Percentiles rank a stretch among this genome's conserved stretches.
Conservation (phyloP, 371 early-diverging fungal genomes). For the Chytridiales sp. region DNA sequence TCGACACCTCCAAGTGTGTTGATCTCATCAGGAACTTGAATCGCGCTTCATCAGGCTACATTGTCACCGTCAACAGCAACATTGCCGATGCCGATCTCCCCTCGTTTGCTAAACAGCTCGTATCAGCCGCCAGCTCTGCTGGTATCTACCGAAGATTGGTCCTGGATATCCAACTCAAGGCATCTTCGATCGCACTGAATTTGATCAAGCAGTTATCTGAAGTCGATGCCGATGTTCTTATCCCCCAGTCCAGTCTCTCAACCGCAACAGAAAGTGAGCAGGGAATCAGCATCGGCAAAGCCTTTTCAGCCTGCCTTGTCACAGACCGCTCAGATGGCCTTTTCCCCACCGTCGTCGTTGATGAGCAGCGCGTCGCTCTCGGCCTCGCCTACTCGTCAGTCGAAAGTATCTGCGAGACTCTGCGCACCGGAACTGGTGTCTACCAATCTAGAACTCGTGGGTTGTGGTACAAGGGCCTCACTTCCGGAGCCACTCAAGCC, state of each 20-base stretch:
- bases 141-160: background rate
- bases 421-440: constrained; percentile 80
- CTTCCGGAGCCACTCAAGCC: constrained; percentile 89
- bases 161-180: too few species aligned
- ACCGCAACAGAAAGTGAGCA: background rate
- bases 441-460: constrained; percentile 90
- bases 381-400: constrained; percentile 90
- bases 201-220: too few species aligned
- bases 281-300: constrained; percentile 69
- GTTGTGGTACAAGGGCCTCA: constrained; percentile 93
- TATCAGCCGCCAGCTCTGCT: background rate
- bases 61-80: background rate
- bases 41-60: background rate
- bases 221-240: too few species aligned
- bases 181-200: too few species aligned
- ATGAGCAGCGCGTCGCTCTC: constrained; percentile 81
- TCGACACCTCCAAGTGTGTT: background rate
- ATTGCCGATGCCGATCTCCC: background rate
- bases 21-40: background rate
- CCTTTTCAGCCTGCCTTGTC: constrained; percentile 45
- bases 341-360: constrained; percentile 88
- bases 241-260: too few species aligned
- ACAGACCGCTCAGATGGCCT: constrained; percentile 89
- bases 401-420: constrained; percentile 77
- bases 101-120: background rate